Base-by-base conservation (phyloP, 345 rosid genomes). In the Laguncularia racemosa region DNA sequence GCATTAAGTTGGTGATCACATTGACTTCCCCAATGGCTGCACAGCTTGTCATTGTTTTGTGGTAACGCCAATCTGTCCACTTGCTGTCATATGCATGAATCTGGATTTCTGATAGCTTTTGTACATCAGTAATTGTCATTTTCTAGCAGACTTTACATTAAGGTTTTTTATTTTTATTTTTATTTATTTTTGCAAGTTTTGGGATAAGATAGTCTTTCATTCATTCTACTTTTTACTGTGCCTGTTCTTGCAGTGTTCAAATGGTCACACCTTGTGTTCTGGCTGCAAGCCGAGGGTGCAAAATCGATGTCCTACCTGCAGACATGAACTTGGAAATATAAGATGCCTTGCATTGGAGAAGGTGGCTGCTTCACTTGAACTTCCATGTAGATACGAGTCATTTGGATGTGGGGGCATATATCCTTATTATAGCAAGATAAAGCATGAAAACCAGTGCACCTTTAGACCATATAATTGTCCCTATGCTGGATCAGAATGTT, bases 401-500 rank as follows among this genome's bases (percentile, higher is more conserved):
- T 68, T 76, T 53, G 86, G 90, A 38, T 84, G 86, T 52, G 84
- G 73, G 3, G 83, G 77, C 56, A 75, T 81, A 43, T 79, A 75
- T 54, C 87, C 84, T 44, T 84, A 84, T 51, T 81, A 75, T 62
- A 64, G 79, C 75, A 81, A 81, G 75, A 77, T 77, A 50, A 76
- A 78, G 77, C 91, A 84, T 23, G 85, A 84, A 71, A 76, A 73
- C 58, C 71, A 73, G 15, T 81, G 88, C 57, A 66, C 53, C 43
- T 83, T 73, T 66, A 81, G 71, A 59, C 88, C 90, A 6, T 89
- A 81, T 67, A 74, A 64, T 61, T 89, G 92, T 57, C 97, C 97
- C 0, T 79, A 86, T 62, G 85, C 88, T 52, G 95, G 90, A 51
- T 78, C 88, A 0, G 93, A 83, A 77, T 86, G 97, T 68, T 63